phyloP scores from a whole-genome alignment of 441 rosid genomes.

The Monsonia emarginata region DNA sequence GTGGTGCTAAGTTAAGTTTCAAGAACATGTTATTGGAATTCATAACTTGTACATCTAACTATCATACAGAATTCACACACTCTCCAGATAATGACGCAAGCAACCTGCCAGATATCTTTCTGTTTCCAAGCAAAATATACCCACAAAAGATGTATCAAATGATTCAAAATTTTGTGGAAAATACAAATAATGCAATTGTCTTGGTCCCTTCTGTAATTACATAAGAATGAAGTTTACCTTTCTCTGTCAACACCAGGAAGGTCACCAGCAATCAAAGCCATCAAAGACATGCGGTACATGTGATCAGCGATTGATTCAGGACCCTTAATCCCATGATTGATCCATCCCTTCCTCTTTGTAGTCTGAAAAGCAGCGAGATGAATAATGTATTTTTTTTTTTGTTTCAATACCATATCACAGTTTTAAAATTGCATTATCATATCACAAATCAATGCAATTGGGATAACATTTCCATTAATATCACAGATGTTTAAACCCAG shows the following conservation, averaged over 20 bases:
- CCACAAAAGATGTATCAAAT: no score
- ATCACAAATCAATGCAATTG: no score
- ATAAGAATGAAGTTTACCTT: constrained; percentile 25
- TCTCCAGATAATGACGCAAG: no score
- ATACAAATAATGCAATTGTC: no score
- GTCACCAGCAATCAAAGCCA: constrained; percentile 54
- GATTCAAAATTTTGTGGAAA: no score
- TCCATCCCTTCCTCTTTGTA: constrained; percentile 66
- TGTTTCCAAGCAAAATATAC: no score
- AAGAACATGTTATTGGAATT: neutral
- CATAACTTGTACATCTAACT: neutral
- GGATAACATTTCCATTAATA: no score
- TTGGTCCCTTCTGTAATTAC: no score
- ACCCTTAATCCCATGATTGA: constrained; percentile 54
- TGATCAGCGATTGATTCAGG: constrained; percentile 69
- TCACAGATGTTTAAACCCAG: no score
- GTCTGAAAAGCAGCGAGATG: constrained; percentile 28
- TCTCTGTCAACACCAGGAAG: constrained; percentile 51
- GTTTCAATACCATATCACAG: neutral
- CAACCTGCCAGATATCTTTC: no score
- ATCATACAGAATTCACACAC: no score
- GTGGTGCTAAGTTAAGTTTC: no score
- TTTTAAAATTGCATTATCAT: neutral
- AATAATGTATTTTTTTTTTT: neutral
- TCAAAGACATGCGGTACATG: constrained; percentile 65